These are phyloP conservation scores for Alternaria incomplexa DNA, from an alignment of 2,329 filamentous ascomycete genomes.

Conservation along the genomic window DNA sequence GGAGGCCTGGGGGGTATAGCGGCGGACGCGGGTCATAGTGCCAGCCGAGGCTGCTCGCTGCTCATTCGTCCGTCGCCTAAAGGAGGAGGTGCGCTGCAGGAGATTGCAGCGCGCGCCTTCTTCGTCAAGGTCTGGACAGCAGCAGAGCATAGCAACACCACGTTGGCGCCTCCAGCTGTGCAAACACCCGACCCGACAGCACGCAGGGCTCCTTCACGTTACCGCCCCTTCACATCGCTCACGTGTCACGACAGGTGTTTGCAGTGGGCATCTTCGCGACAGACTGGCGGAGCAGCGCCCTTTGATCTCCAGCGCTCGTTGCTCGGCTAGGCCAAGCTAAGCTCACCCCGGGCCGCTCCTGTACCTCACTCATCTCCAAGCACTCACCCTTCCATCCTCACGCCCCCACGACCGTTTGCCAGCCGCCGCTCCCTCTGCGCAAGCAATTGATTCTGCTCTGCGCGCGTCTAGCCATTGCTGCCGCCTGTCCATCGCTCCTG, in stretches of 20 bases:
- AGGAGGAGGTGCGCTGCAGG: conserved; percentile 33
- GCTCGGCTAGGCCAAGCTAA: conserved; percentile 41
- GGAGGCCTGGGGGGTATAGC: conserved; percentile 24
- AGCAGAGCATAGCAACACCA: background rate
- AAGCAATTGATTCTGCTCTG: conserved; percentile 39
- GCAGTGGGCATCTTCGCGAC: background rate
- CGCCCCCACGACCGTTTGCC: conserved; percentile 16
- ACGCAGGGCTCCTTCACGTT: background rate
- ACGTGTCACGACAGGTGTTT: background rate
- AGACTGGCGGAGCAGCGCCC: conserved; percentile 9
- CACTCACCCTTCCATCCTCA: conserved; percentile 26
- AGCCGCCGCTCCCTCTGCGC: conserved; percentile 16
- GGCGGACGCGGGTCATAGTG: conserved; percentile 15
- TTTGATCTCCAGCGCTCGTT: conserved; percentile 24
- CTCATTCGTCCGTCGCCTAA: conserved; percentile 3
- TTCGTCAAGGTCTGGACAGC: conserved; percentile 27
- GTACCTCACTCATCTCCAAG: conserved; percentile 40
- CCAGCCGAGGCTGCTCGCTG: background rate
- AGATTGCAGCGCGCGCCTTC: conserved; percentile 37
- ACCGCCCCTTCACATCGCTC: background rate
- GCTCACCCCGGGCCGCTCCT: conserved; percentile 32
- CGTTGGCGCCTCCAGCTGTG: background rate
- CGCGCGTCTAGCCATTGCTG: conserved; percentile 36
- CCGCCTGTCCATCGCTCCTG: conserved; percentile 9
- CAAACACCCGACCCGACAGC: background rate